Base-by-base conservation (phyloP, 148 eudicot species). In the Salicornia ramosissima region DNA sequence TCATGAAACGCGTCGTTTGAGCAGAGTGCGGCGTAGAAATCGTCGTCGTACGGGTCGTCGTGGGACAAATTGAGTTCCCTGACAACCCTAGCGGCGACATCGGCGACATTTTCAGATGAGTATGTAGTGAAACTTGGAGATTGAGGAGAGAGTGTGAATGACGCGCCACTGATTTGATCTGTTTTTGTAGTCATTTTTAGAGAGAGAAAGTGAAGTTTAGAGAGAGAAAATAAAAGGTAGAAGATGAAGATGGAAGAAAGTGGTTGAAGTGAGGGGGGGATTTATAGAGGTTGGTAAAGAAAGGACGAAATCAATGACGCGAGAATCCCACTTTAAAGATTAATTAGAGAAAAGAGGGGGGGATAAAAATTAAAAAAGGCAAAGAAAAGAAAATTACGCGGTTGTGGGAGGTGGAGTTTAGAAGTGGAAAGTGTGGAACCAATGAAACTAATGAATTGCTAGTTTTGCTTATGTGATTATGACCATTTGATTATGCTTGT, bases 51-150 rank as follows among this genome's bases (percentile, higher is more conserved):
- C 0, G 64, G 51, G 53, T 75, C 76, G 58, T 67, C 34, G 47
- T 64, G 59, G 2, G 70, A 72, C 5, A 64, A 43, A 28, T 74
- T 76, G 52, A 79, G 73, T 42, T 83, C 82, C 64, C 72, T 57
- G 49, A 85, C 67, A 21, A 83, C 89, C 24, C 89, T 71, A 25
- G 84, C 81, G 0, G 89, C 89, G 10, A 77, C 75, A n/a, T 83
- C 81, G 39, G 83, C 81, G 51, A 80, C 65, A 24, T 62, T 47
- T 43, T 64, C 69, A 22, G 84, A 80, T 22, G 89, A 78, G 61
- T 74, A 71, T 59, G 65, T 56, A 64, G 56, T 79, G 73, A 83
- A 83, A 56, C 84, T 83, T 16, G 86, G 83, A 1, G 83, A 63
- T 14, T 42, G 40, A 9, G 78, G 19, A 40, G 75, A 61, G 49